Percentiles rank a stretch among this genome's conserved stretches.
Evolutionary conservation across 805 yeast species (phyloP).

Genomic region (Yamadazyma sp.): DNA sequence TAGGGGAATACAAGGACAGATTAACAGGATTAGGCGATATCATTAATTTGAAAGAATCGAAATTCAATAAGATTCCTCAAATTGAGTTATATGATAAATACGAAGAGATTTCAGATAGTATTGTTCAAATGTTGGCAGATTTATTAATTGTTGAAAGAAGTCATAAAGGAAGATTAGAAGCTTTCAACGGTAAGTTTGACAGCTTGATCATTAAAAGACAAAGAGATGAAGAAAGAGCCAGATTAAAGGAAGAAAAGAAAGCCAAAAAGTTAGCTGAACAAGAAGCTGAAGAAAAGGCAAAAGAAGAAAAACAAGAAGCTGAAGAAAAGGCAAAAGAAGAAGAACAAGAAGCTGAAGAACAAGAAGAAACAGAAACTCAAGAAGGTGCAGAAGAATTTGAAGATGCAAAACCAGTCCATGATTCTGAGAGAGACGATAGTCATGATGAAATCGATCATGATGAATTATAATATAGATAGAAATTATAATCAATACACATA

Average conservation of each 20-base stretch:
- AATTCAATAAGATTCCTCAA: conserved; percentile 22
- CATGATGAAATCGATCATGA: conserved; percentile 16
- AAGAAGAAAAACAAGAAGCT: conserved; percentile 8
- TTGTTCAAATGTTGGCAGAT: conserved; percentile 29
- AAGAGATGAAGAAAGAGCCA: conserved; percentile 31
- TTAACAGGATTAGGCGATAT: conserved; percentile 27
- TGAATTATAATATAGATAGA: conserved; percentile 13
- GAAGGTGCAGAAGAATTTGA: conserved; percentile 8
- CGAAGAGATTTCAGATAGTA: conserved; percentile 23
- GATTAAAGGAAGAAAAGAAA: conserved; percentile 26
- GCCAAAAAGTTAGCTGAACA: conserved; percentile 17
- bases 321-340: conserved; percentile 5
- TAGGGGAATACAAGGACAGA: conserved; percentile 23
- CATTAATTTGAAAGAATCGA: conserved; percentile 10
- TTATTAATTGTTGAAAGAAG: conserved; percentile 24
- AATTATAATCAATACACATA: background rate
- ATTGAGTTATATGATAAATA: conserved; percentile 22
- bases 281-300: conserved; percentile 10
- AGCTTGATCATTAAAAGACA: conserved; percentile 28
- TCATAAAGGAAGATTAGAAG: conserved; percentile 27
- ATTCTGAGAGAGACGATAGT: conserved; percentile 4
- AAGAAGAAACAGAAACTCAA: conserved; percentile 7
- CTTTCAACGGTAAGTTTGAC: conserved; percentile 26
- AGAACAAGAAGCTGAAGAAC: conserved; percentile 14
- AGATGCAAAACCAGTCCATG: conserved; percentile 9